Evolutionary conservation across 768 basidiomycete genomes (phyloP), one percentile per base, ranked within the genome.

Genomic region (Cytidiella melzeri): DNA sequence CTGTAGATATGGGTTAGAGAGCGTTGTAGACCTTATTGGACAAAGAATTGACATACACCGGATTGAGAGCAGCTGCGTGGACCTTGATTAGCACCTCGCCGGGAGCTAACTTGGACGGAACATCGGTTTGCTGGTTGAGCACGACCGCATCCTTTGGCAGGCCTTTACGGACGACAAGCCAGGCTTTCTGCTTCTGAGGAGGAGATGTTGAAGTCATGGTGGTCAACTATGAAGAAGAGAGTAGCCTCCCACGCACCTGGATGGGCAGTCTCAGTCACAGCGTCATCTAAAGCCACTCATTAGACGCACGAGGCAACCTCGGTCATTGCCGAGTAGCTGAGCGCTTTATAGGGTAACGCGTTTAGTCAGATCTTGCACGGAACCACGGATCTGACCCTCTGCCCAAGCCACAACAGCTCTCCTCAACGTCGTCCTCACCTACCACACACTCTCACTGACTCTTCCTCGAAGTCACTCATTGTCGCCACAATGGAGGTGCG

Each of bases 21-120:
- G n/a, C n/a, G n/a, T n/a, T n/a, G n/a, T n/a, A n/a, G n/a, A n/a
- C n/a, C n/a, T n/a, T n/a, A n/a, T n/a, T n/a, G n/a, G n/a, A n/a
- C n/a, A 41, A n/a, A 34, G 47, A 24, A 0, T n/a, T 24, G 28
- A 58, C 75, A 52, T 61, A 84, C 80, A 81, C 72, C 1, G 85
- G 85, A 57, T 91, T 91, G 37, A 89, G 67, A 0, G 83, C 82
- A 0, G 73, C 75, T 9, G 79, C 75, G 20, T 67, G 64, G 3
- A 82, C 69, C 49, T 71, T 70, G 43, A 84, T 68, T 12, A 81
- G 70, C 11, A 84, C 68, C 52, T 78, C 65, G 3, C 70, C 73
- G 15, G 55, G 43, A 11, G 58, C 52, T 0, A 76, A 67, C 10
- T 65, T 61, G 3, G 51, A 50, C 1, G 73, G 63, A 11, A 69